Conservation (phyloP, 2,329 filamentous ascomycete genomes). For the Colletotrichum tamarilloi region DNA sequence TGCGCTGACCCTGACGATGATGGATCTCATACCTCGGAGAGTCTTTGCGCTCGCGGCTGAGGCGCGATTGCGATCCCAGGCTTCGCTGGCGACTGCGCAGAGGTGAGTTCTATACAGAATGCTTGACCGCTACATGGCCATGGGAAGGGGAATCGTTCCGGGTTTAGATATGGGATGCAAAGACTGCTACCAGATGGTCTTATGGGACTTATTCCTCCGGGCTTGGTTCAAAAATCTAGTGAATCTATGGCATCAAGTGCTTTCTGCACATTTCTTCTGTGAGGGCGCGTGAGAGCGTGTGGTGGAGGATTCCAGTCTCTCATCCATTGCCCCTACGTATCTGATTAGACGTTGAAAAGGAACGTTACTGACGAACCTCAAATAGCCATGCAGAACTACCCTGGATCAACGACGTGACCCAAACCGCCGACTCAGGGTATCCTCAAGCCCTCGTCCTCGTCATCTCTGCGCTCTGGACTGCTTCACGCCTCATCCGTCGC, state of each 20-base stretch:
- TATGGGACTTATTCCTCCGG: neutral
- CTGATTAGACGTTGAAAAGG: neutral
- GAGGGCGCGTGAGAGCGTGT: neutral
- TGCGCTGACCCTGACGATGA: neutral
- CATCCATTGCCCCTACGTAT: neutral
- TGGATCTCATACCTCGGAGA: constrained; percentile 19
- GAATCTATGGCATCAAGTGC: neutral
- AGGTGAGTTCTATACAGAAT: constrained; percentile 13
- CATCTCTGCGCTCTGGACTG: constrained; percentile 49
- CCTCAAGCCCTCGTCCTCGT: constrained; percentile 51
- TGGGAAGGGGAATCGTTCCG: neutral
- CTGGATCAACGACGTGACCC: constrained; percentile 53
- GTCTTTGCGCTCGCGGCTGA: constrained; percentile 23
- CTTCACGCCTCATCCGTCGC: constrained; percentile 46
- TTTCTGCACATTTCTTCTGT: neutral
- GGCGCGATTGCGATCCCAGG: constrained; percentile 2
- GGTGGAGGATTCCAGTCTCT: neutral
- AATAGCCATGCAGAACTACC: constrained; percentile 17
- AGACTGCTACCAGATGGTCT: neutral
- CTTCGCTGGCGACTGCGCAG: constrained; percentile 3
- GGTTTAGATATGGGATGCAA: neutral
- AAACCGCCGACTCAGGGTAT: constrained; percentile 53
- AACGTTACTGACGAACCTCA: constrained; percentile 6
- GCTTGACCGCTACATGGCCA: neutral
- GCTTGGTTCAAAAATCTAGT: neutral